Evolutionary conservation across 2,329 filamentous ascomycete genomes (phyloP), one percentile per base, ranked within the genome.

Genomic region (Penicillium crustosum): DNA sequence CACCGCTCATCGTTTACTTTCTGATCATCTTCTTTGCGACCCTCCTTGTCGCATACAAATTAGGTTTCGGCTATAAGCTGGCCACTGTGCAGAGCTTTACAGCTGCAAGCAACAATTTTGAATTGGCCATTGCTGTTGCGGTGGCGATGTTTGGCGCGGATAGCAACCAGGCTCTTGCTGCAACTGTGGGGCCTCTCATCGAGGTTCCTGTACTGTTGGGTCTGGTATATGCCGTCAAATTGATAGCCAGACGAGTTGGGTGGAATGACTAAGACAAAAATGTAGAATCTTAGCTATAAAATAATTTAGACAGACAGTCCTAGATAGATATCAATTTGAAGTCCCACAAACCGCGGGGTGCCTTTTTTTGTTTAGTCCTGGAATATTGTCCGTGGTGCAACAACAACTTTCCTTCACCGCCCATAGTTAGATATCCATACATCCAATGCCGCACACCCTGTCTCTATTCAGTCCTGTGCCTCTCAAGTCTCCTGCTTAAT

Each of bases 51-150:
- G 82, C 85, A 3, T 79, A 82, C 49, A 82, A 79, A n/a, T 75
- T 88, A n/a, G 89, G 90, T 0, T 92, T 92, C 58, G 86, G 85
- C 0, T 95, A 95, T 70, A 81, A 82, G 36, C 72, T 92, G 0
- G 82, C 83, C 1, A 82, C 83, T 12, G 93, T 91, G 2, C 91
- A 95, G 75, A 92, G 89, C 69, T 94, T 96, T 67, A 95, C 90
- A 0, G 93, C 91, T 0, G 89, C 90, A 1, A 96, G 91, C 72
- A 96, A 96, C 70, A 96, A 96, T 71, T 96, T 96, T 68, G 92
- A 96, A 77, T 78, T 96, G 25, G 91, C 92, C 0, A 96, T 96
- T 75, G 91, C 91, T 0, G 91, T 96, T 0, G 90, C 90, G 0
- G 87, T 96, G 3, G 89, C 91, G 0, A 88, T 88, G 0, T 96